phyloP scores from a whole-genome alignment of 106 monocot species.

The Dendrobium huoshanense region DNA sequence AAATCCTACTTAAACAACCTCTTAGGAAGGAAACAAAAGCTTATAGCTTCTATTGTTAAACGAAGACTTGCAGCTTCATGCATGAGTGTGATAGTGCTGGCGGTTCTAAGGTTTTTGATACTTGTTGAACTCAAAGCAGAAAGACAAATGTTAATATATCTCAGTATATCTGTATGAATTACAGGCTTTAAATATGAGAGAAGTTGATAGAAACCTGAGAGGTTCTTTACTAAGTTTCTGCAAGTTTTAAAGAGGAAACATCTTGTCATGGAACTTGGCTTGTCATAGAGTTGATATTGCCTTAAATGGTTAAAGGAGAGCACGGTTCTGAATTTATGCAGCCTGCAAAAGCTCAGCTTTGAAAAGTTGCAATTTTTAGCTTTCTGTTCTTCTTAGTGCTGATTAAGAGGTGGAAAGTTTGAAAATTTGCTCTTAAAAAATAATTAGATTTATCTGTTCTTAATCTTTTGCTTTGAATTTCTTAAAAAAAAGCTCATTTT shows the following conservation, averaged over 20 bases:
- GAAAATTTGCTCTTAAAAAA: background rate
- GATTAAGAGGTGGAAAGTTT: background rate
- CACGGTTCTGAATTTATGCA: constrained; percentile 6
- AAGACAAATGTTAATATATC: no score
- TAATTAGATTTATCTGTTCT: background rate
- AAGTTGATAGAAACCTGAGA: background rate
- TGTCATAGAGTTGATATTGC: constrained; percentile 3
- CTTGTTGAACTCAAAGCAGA: no score
- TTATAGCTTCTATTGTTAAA: no score
- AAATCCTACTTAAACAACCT: no score
- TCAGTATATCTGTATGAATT: background rate
- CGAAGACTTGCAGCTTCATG: no score
- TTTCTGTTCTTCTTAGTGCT: background rate
- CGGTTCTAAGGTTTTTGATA: no score
- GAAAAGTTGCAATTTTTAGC: background rate
- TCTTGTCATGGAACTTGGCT: constrained; percentile 7
- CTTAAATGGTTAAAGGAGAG: constrained; percentile 8
- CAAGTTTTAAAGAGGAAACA: constrained; percentile 11
- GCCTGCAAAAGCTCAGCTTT: background rate
- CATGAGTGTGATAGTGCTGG: no score
- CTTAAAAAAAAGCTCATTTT: no score
- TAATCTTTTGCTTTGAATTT: no score
- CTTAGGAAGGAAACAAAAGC: no score
- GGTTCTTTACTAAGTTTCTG: constrained; percentile 6
- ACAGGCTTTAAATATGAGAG: background rate